Base-by-base conservation (phyloP, 1,139 yeast genomes). In the Protomyces arabidopsidicola region DNA sequence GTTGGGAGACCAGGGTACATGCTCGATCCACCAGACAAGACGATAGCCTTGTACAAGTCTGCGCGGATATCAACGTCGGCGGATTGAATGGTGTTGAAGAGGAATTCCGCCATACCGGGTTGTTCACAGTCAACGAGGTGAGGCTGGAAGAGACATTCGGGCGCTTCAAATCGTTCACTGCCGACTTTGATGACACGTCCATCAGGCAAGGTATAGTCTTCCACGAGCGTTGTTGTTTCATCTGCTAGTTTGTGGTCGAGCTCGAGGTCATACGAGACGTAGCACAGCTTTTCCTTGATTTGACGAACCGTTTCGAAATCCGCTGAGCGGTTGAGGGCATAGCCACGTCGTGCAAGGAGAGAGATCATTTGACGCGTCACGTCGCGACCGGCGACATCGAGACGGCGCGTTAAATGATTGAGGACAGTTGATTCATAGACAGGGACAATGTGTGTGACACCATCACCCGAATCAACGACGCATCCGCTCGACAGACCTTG, bases 1-100 rank as follows among this genome's bases (percentile, higher is more conserved):
- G 97, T 88, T 36, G 98, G 98, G 70, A 95, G 82, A 39, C 98
- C 99, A 1, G 98, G 98, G 75, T 95, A 93, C 99, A 95, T 93
- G 61, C 96, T 88, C 1, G 98, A 91, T 64, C 98, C 98, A 73
- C 98, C 98, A 48, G 96, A 88, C 55, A 93, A 81, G 20, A 93
- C 98, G 75, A 93, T 88, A 1, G 97, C 96, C 73, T 87, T 88
- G 78, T 84, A 93, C 67, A 93, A 81, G 1, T 97, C 83, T 6
- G 96, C 82, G 76, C 98, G 84, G 65, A 93, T 84, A 75, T 93
- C 98, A 57, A 93, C 87, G 73, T 93, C 98, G 52, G 98, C 97
- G 5, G 90, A 78, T 78, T 93, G 98, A 69, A 93, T 86, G 2
- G 97, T 90, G 75, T 90, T 89, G 79, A 90, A 93, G 68, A 93